A percentile compares a stretch with the other conserved stretches of the same genome.
phyloP scores from a whole-genome alignment of 2,329 filamentous ascomycete species.

The Fusarium xyrophilum region DNA sequence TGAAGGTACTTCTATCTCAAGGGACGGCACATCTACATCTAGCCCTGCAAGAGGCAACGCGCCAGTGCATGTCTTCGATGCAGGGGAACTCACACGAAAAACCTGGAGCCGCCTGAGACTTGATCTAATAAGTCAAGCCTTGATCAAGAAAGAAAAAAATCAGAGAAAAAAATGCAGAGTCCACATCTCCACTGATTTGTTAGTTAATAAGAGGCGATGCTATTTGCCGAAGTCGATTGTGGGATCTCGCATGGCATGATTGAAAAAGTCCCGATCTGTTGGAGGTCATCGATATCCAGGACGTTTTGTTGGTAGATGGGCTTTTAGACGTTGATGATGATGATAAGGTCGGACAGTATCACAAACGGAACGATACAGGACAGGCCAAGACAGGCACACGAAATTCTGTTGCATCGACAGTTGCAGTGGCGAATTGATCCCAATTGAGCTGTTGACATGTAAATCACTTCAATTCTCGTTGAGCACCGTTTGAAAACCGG shows the following conservation, averaged over 20 bases:
- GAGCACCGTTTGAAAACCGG: conserved; percentile 16
- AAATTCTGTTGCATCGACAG: neutral
- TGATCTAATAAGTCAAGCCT: neutral
- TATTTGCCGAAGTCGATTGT: conserved; percentile 3
- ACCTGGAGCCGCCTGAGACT: conserved; percentile 22
- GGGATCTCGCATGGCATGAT: conserved; percentile 4
- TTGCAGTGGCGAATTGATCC: conserved; percentile 23
- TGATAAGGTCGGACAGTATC: neutral
- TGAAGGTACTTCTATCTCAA: conserved; percentile 1
- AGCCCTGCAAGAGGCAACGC: conserved; percentile 21
- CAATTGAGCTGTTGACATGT: conserved; percentile 15
- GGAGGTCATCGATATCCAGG: neutral
- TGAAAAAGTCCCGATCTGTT: neutral
- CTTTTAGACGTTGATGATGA: no score
- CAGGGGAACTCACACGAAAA: conserved; percentile 30
- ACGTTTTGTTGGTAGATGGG: neutral
- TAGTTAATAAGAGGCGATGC: neutral
- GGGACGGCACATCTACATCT: conserved; percentile 19
- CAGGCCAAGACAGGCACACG: neutral
- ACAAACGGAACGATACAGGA: neutral
- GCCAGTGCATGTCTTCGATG: conserved; percentile 31
- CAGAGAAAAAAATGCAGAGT: neutral
- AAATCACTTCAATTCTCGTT: conserved; percentile 18
- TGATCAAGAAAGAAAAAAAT: neutral
- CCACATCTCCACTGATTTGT: conserved; percentile 14